Evolutionary conservation across 495 filamentous ascomycete genomes (phyloP).

Genomic region (Paragyromitra xinjiangensis): DNA sequence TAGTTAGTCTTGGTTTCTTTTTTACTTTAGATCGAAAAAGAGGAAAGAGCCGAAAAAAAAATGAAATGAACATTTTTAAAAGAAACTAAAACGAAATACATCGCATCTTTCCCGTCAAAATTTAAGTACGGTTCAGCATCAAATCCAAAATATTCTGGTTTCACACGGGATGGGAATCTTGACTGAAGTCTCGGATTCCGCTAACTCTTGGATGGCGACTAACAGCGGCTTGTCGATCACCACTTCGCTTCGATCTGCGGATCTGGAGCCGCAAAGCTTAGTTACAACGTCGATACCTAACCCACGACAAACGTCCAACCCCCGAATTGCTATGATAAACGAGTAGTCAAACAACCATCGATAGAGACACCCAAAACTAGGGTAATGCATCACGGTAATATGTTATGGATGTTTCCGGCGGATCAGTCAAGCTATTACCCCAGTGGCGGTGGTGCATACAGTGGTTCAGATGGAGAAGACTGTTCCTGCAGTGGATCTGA

Average conservation of each 20-base stretch:
- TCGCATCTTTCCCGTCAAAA: background rate
- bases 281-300: conserved; percentile 3
- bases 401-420: background rate
- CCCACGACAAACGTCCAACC: background rate
- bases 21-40: conserved; percentile 45
- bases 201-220: background rate
- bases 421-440: too few species aligned
- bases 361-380: background rate
- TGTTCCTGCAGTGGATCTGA: too few species aligned
- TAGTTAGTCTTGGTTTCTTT: conserved; percentile 34
- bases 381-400: background rate
- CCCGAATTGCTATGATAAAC: too few species aligned
- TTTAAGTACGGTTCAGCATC: background rate
- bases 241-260: background rate
- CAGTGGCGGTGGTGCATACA: too few species aligned
- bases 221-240: background rate
- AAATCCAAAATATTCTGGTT: background rate
- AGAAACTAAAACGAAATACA: background rate
- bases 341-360: background rate
- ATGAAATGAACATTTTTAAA: conserved; percentile 11
- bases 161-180: background rate
- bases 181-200: background rate
- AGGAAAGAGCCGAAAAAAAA: conserved; percentile 27
- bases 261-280: conserved; percentile 20
- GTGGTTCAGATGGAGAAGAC: too few species aligned